These are phyloP conservation scores for Hygrophorus russula DNA, from an alignment of 768 basidiomycete genomes.

Conservation along the genomic window DNA sequence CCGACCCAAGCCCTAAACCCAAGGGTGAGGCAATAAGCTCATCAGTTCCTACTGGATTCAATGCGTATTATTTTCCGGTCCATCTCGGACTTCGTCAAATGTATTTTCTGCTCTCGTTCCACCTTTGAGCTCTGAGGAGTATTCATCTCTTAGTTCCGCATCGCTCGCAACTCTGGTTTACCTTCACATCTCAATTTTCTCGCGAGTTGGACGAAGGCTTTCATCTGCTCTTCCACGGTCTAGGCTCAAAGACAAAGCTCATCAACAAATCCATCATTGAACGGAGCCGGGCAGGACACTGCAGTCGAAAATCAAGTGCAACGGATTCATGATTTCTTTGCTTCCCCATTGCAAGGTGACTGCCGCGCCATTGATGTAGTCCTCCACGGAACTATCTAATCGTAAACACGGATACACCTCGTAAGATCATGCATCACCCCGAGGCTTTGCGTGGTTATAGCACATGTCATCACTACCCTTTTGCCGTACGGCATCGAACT, in stretches of 20 bases:
- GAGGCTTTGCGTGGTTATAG: slow-evolving; percentile 71
- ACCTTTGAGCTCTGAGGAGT: slow-evolving; percentile 61
- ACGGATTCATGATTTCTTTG: slow-evolving; percentile 56
- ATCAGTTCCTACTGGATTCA: slow-evolving; percentile 65
- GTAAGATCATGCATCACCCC: no score
- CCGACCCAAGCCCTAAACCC: no score
- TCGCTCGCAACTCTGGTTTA: slow-evolving; percentile 20
- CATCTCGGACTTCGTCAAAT: slow-evolving; percentile 64
- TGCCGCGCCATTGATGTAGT: no score
- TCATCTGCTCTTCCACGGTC: slow-evolving; percentile 81
- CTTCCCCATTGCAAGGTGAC: no score
- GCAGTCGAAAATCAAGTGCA: slow-evolving; percentile 52
- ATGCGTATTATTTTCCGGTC: slow-evolving; percentile 66
- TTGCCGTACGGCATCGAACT: slow-evolving; percentile 73
- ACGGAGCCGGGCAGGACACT: slow-evolving; percentile 48
- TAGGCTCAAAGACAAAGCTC: slow-evolving; percentile 73
- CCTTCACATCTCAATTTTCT: slow-evolving; percentile 38
- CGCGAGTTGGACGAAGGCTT: slow-evolving; percentile 75
- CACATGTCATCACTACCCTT: slow-evolving; percentile 88
- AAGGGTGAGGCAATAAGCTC: no score
- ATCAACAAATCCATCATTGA: slow-evolving; percentile 66
- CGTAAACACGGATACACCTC: no score
- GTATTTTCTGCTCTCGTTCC: slow-evolving; percentile 69
- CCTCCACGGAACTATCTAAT: no score
- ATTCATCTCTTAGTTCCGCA: slow-evolving; percentile 25